phyloP scores from a whole-genome alignment of 2,329 filamentous ascomycete genomes.

The Dichotomopilus funicola region DNA sequence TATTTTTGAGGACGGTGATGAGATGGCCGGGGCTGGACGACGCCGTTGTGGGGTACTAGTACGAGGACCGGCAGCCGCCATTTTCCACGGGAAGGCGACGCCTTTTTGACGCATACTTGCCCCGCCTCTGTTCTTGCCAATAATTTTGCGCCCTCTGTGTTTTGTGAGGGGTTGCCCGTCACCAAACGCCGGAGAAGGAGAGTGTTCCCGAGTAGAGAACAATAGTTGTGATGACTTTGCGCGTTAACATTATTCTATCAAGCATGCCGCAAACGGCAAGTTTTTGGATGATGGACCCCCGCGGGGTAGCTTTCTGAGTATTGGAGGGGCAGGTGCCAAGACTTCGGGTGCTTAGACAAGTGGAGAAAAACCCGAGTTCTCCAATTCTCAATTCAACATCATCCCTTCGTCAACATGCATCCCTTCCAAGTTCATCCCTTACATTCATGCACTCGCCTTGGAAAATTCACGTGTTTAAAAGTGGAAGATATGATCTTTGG shows the following conservation, averaged over 20 bases:
- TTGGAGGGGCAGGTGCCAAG: slow-evolving; percentile 1
- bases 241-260: slow-evolving; percentile 13
- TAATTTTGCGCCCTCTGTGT: slow-evolving; percentile 7
- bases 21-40: neutral
- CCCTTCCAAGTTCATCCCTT: neutral
- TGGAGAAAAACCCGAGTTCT: neutral
- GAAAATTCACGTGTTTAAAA: no score
- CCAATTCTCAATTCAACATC: no score
- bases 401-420: neutral
- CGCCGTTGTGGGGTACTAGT: slow-evolving; percentile 4
- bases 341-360: neutral
- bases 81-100: slow-evolving; percentile 17
- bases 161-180: neutral
- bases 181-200: neutral
- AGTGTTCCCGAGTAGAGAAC: neutral
- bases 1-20: neutral
- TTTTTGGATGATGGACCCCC: neutral
- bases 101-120: slow-evolving; percentile 10
- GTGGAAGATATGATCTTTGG: no score
- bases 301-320: neutral
- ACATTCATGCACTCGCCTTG: neutral
- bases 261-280: slow-evolving; percentile 9
- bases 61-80: slow-evolving; percentile 4
- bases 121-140: no score
- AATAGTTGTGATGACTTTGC: slow-evolving; percentile 10